A percentile compares a stretch with the other conserved stretches of the same genome.
Conservation (phyloP, 352 stramenopile genomes). For the Globisporangium sylvaticum region DNA sequence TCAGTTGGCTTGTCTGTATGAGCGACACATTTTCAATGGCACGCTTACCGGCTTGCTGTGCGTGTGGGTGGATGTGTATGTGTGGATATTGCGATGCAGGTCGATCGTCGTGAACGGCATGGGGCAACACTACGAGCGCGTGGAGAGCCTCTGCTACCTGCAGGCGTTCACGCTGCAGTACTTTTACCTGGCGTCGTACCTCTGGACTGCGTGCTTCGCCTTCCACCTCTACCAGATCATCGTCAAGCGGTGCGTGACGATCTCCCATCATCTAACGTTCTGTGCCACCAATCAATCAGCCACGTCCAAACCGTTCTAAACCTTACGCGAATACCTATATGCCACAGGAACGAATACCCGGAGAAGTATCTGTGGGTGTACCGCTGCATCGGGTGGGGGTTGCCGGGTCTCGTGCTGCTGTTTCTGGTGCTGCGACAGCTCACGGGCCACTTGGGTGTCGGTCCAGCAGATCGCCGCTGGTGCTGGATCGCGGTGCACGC, state of each 20-base stretch:
- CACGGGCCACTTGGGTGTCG: slow-evolving; percentile 64
- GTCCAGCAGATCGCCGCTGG: slow-evolving; percentile 62
- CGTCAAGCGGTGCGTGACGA: slow-evolving; percentile 43
- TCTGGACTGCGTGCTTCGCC: slow-evolving; percentile 83
- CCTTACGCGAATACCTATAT: background rate
- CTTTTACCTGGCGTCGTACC: slow-evolving; percentile 77
- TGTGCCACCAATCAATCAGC: background rate
- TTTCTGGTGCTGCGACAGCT: slow-evolving; percentile 67
- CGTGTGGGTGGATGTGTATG: background rate
- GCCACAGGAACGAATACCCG: slow-evolving; percentile 61
- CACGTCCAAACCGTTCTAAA: background rate
- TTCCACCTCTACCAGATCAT: slow-evolving; percentile 88
- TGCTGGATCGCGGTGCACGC: slow-evolving; percentile 69
- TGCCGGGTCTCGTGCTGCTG: slow-evolving; percentile 48
- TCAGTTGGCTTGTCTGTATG: background rate
- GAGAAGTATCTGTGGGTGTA: slow-evolving; percentile 62
- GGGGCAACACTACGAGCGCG: slow-evolving; percentile 33
- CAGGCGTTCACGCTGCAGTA: slow-evolving; percentile 74
- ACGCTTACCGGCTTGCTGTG: background rate
- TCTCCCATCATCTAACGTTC: background rate
- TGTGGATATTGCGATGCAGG: slow-evolving; percentile 18
- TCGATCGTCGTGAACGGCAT: slow-evolving; percentile 57
- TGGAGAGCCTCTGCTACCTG: slow-evolving; percentile 56
- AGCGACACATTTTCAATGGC: background rate
- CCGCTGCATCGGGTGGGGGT: slow-evolving; percentile 56